Evolutionary conservation across 441 rosid species (phyloP), one percentile per base, ranked within the genome.

Genomic region (Adansonia madagascariensis): DNA sequence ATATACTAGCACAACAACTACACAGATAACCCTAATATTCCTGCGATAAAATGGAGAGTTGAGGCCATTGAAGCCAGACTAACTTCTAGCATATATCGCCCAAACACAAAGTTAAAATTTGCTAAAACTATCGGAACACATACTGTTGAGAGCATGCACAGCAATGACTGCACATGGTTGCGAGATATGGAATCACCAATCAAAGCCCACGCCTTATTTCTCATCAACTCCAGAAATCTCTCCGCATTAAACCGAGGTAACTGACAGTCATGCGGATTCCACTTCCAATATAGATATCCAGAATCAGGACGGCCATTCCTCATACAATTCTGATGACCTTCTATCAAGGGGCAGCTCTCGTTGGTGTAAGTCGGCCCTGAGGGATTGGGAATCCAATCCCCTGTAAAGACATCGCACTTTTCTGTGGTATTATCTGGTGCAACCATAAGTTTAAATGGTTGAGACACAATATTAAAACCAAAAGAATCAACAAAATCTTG

Each of bases 141-240:
- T 90, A 93, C 98, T 77, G 76, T 75, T 6, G 93, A 85, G 64
- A 93, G 98, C 91, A 94, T 92, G 84, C 98, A 94, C 41, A 94
- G 76, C 63, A 94, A 77, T 18, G 98, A 94, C 79, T 94, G 91
- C 1, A 89, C 92, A 80, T 94, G 97, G 89, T 94, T 94, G 61
- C 98, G 98, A 41, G 98, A 93, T 74, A 94, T 94, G 0, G 98
- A 94, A 82, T 94, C 98, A 44, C 98, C 98, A 24, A 94, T 86
- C 63, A 94, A 77, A 9, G 90, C 98, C 98, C 94, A 91, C 12
- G 85, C 79, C 82, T 93, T 94, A 63, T 89, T 79, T 67, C 92
- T 93, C 98, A 91, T 94, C 75, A 89, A 82, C 64, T 84, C 85
- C 11, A 94, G 95, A 84, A 94, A 91, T 53, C 77, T 86, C 56